Percentiles rank a stretch among this genome's conserved stretches.
Conservation (phyloP, 2,329 filamentous ascomycete species). For the Verticillium zaregamsianum region DNA sequence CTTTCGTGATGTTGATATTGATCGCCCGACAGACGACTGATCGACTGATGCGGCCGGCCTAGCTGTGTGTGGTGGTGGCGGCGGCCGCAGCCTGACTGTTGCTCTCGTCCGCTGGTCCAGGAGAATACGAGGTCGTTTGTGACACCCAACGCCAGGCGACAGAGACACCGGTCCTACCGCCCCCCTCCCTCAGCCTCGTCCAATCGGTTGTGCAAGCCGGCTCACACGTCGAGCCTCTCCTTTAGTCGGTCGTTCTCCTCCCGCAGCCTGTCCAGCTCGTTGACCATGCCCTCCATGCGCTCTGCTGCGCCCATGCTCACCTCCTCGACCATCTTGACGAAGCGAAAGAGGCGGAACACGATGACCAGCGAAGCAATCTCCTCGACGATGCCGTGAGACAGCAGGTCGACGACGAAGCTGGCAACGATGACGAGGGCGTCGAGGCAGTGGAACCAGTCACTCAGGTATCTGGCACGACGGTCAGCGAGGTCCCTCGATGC, state of each 20-base stretch:
- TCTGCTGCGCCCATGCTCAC: conserved; percentile 59
- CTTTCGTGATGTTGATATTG: neutral
- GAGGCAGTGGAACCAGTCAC: conserved; percentile 57
- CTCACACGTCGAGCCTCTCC: conserved; percentile 8
- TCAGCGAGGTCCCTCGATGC: neutral
- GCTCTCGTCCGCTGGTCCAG: neutral
- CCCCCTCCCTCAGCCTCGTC: neutral
- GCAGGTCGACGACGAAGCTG: conserved; percentile 58
- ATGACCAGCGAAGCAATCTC: conserved; percentile 65
- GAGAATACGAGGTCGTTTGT: neutral
- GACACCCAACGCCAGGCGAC: neutral
- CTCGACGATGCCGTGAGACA: conserved; percentile 55
- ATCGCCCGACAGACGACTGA: neutral
- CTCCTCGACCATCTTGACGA: conserved; percentile 69
- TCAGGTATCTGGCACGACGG: conserved; percentile 43
- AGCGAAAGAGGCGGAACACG: conserved; percentile 61
- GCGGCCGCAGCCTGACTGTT: neutral
- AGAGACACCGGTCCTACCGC: neutral
- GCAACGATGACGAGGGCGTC: conserved; percentile 59
- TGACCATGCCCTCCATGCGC: conserved; percentile 54
- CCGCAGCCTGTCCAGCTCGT: conserved; percentile 47
- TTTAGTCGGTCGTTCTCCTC: conserved; percentile 35
- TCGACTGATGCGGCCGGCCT: neutral
- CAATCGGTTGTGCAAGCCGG: neutral
- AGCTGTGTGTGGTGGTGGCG: neutral